Conservation (phyloP, 148 eudicot species). For the Tetragonia tetragonoides region DNA sequence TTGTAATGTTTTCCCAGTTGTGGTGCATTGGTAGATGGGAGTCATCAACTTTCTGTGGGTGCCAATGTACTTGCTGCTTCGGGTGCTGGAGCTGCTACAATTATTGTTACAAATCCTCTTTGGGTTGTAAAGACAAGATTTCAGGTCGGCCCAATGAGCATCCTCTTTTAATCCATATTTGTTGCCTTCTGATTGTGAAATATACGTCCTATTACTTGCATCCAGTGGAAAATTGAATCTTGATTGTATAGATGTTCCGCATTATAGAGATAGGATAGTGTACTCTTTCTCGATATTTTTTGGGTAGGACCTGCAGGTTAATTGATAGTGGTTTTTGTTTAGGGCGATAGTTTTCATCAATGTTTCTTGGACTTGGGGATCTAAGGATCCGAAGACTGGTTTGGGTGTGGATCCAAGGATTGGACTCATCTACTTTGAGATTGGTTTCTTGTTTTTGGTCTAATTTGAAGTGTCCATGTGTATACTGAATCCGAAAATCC, state of each 20-base stretch:
- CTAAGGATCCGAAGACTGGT: too few species aligned
- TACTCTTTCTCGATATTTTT: too few species aligned
- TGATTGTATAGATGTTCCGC: background rate
- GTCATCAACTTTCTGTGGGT: constrained; percentile 79
- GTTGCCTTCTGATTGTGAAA: background rate
- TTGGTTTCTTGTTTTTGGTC: too few species aligned
- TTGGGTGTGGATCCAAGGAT: too few species aligned
- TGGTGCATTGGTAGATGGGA: constrained; percentile 54
- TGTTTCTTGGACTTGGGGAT: too few species aligned
- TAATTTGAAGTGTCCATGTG: too few species aligned
- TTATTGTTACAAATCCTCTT: constrained; percentile 85
- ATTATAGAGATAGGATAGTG: background rate
- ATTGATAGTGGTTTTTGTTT: too few species aligned
- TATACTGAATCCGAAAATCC: too few species aligned
- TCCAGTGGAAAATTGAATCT: background rate
- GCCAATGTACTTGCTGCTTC: constrained; percentile 96
- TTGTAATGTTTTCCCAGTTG: constrained; percentile 23
- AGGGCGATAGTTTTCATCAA: too few species aligned
- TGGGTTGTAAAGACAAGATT: constrained; percentile 99
- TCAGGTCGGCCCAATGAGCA: constrained; percentile 50
- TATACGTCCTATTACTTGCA: background rate
- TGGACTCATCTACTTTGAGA: too few species aligned
- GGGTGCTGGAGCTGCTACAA: constrained; percentile 96
- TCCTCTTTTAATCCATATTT: background rate
- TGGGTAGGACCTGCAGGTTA: too few species aligned